Conservation (phyloP, 106 monocot genomes). For the Platanthera guangdongensis region DNA sequence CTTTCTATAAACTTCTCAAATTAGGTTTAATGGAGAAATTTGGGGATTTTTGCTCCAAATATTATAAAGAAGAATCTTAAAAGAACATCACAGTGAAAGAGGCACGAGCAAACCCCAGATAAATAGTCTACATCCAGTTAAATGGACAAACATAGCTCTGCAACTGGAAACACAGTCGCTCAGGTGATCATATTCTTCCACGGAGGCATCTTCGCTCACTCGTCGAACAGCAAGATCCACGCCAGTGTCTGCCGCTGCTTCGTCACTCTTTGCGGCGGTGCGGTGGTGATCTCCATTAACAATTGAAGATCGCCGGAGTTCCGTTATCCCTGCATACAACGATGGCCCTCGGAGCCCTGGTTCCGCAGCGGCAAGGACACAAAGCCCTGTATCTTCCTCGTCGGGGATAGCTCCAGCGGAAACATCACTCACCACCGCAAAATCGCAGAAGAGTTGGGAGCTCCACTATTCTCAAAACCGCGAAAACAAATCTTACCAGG, state of each 20-base stretch:
- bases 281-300: constrained; percentile 74
- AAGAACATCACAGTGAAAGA: background rate
- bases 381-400: no score
- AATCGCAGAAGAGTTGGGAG: no score
- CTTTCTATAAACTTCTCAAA: background rate
- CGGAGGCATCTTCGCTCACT: constrained; percentile 87
- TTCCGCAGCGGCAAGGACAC: no score
- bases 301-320: constrained; percentile 78
- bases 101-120: background rate
- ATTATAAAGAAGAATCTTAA: background rate
- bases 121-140: background rate
- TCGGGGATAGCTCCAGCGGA: no score
- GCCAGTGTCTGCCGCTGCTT: constrained; percentile 65
- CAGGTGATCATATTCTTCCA: constrained; percentile 86
- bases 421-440: no score
- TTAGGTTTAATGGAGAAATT: background rate
- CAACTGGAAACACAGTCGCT: background rate
- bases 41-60: background rate
- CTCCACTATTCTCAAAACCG: no score
- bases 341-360: no score
- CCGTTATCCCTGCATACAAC: constrained; percentile 69
- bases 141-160: background rate
- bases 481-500: no score
- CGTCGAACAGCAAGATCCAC: constrained; percentile 72
- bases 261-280: constrained; percentile 44